These are phyloP conservation scores for Zarea fungicola DNA, from an alignment of 2,329 filamentous ascomycete genomes.

Conservation along the genomic window DNA sequence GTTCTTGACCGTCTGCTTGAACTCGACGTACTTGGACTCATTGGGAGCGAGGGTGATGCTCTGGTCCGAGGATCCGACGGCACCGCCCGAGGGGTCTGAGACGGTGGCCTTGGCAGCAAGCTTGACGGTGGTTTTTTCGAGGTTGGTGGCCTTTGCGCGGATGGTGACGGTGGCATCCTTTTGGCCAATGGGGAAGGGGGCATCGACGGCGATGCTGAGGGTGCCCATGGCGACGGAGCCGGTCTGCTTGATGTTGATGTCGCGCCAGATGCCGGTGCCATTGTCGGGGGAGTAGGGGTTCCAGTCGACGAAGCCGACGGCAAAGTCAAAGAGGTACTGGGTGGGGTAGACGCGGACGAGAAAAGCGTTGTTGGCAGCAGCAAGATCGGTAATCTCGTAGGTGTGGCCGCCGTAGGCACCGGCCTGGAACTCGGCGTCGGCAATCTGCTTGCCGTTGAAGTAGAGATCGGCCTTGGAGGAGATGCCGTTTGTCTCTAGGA, in stretches of 20 bases:
- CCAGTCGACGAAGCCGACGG: conserved; percentile 57
- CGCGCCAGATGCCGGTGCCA: conserved; percentile 58
- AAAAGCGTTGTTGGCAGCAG: conserved; percentile 41
- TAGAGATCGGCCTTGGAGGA: conserved; percentile 56
- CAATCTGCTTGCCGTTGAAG: conserved; percentile 51
- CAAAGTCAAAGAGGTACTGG: conserved; percentile 54
- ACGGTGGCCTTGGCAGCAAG: conserved; percentile 32
- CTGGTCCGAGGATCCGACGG: conserved; percentile 23
- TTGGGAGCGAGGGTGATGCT: conserved; percentile 32
- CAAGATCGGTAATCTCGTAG: conserved; percentile 48
- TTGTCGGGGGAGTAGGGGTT: conserved; percentile 58
- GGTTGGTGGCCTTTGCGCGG: conserved; percentile 33
- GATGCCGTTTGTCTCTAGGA: conserved; percentile 54
- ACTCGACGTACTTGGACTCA: conserved; percentile 32
- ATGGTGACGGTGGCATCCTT: conserved; percentile 31
- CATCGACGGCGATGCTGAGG: conserved; percentile 40
- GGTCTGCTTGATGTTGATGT: conserved; percentile 50
- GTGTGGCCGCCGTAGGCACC: conserved; percentile 52
- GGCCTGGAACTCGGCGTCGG: conserved; percentile 41
- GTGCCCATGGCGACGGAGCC: conserved; percentile 43
- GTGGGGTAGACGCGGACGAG: conserved; percentile 52
- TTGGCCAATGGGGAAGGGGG: conserved; percentile 21
- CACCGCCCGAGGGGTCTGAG: conserved; percentile 25
- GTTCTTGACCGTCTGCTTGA: conserved; percentile 30
- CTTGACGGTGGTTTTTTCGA: conserved; percentile 34